These are phyloP conservation scores for Sugiyamaella sp. DNA, from an alignment of 1,139 yeast species.

Conservation along the genomic window DNA sequence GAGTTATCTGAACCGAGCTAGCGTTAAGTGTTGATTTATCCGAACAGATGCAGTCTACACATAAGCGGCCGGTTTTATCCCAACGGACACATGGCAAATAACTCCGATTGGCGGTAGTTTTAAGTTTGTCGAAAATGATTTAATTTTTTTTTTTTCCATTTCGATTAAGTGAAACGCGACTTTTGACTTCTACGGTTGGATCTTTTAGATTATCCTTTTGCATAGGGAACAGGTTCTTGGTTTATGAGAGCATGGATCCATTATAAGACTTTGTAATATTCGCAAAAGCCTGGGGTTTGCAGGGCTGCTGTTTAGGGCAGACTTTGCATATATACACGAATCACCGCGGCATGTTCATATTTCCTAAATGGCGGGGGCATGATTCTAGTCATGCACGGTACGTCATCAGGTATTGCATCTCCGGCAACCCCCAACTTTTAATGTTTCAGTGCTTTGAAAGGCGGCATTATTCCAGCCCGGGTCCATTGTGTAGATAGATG, in stretches of 20 bases:
- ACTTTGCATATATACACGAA: no score
- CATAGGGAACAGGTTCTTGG: background rate
- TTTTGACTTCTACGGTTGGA: background rate
- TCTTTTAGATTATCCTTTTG: background rate
- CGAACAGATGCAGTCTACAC: background rate
- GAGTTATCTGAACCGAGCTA: background rate
- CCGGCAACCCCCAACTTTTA: background rate
- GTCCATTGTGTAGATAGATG: background rate
- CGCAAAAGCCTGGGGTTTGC: no score
- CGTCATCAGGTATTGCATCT: background rate
- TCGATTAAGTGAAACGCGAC: no score
- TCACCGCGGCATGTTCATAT: background rate
- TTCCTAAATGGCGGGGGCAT: background rate
- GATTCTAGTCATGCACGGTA: background rate
- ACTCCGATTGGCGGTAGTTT: no score
- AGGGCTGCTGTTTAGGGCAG: no score
- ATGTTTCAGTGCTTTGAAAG: background rate
- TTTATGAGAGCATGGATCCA: background rate
- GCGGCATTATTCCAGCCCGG: background rate
- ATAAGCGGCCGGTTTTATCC: constrained; percentile 1
- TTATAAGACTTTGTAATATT: no score
- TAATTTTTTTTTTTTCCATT: no score
- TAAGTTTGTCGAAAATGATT: no score
- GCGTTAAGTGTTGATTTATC: background rate
- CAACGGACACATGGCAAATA: no score